These are phyloP conservation scores for Aegilops tauschii DNA, from an alignment of 176 grass and related monocot genomes.

Conservation along the genomic window DNA sequence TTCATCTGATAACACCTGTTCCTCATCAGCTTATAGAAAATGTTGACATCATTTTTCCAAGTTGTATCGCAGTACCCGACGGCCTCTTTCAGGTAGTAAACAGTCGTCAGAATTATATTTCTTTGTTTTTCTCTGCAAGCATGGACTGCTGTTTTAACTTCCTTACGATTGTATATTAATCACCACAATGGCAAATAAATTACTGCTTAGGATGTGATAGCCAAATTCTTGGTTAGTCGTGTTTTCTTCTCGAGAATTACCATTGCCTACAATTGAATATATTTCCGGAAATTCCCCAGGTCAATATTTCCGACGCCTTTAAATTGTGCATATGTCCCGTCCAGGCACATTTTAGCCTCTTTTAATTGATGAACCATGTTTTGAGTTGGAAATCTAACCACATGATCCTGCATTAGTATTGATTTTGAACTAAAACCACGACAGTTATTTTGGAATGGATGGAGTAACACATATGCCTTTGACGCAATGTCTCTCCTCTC, in stretches of 20 bases:
- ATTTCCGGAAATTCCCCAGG: not conserved
- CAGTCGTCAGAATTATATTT: not conserved
- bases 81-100: conserved; percentile 45
- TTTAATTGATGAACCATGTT: not conserved
- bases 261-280: not conserved
- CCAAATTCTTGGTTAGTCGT: not conserved
- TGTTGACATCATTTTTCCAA: conserved; percentile 28
- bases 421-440: no score
- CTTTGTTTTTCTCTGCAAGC: not conserved
- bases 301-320: not conserved
- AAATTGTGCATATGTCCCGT: not conserved
- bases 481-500: not conserved
- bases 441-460: no score
- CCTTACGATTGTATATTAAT: not conserved
- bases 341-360: not conserved
- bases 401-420: not conserved
- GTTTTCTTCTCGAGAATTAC: not conserved
- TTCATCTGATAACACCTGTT: conserved; percentile 49
- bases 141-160: not conserved
- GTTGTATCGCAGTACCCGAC: conserved; percentile 35
- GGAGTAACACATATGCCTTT: not conserved
- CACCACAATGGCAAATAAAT: not conserved
- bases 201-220: not conserved
- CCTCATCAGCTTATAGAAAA: conserved; percentile 27
- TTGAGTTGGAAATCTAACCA: not conserved